These are phyloP conservation scores for Fusarium sp. DNA, from an alignment of 2,329 filamentous ascomycete genomes.

Conservation along the genomic window DNA sequence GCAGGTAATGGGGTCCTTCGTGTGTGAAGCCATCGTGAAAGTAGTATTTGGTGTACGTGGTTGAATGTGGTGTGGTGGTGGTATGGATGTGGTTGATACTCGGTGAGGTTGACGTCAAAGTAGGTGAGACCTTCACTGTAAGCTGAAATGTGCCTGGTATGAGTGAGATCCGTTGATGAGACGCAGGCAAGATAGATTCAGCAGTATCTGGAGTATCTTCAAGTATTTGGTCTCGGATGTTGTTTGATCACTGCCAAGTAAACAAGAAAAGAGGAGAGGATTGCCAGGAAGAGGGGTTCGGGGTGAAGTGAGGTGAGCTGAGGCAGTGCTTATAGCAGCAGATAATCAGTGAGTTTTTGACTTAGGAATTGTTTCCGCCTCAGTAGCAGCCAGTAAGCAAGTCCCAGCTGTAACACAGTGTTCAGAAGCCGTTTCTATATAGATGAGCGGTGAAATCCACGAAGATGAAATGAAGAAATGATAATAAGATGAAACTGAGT, in stretches of 20 bases:
- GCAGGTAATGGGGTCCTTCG: conserved; percentile 80
- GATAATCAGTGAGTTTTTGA: conserved; percentile 17
- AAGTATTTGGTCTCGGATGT: not conserved
- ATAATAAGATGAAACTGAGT: not conserved
- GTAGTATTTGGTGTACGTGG: conserved; percentile 4
- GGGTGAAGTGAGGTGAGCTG: conserved; percentile 16
- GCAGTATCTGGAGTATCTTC: not conserved
- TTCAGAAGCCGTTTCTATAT: not conserved
- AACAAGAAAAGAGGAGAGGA: conserved; percentile 3
- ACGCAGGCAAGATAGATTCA: not conserved
- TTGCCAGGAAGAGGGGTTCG: conserved; percentile 3
- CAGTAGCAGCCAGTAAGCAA: not conserved
- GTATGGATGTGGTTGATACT: conserved; percentile 5
- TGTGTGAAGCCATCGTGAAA: conserved; percentile 36
- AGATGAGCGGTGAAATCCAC: conserved; percentile 2
- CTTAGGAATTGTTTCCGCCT: not conserved
- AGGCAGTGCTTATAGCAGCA: conserved; percentile 21
- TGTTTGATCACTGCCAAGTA: not conserved
- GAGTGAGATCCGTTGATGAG: not conserved
- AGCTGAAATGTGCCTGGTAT: not conserved
- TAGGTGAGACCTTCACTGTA: conserved; percentile 6
- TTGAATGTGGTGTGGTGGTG: conserved; percentile 22
- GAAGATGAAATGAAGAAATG: not conserved
- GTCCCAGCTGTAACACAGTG: not conserved
- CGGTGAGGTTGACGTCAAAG: conserved; percentile 33